A percentile compares a stretch with the other conserved stretches of the same genome.
Evolutionary conservation across 495 filamentous ascomycete genomes (phyloP).

Genomic region (Tuber brumale): DNA sequence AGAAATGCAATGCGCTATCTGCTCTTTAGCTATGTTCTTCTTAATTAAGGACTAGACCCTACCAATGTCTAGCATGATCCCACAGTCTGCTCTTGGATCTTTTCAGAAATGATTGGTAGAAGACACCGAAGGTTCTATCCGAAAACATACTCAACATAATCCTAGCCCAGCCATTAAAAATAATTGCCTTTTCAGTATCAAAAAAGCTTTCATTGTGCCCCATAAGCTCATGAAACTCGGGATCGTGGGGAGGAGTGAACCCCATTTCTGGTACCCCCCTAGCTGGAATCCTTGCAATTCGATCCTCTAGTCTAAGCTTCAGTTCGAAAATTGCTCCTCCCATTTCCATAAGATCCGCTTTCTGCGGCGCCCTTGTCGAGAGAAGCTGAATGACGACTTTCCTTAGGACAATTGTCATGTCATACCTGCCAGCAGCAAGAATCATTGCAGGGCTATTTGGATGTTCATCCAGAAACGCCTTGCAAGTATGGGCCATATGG

Average conservation of each 20-base stretch:
- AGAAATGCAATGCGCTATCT: slow-evolving; percentile 50
- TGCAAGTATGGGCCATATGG: slow-evolving; percentile 9
- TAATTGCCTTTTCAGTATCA: slow-evolving; percentile 16
- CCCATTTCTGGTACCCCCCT: slow-evolving; percentile 40
- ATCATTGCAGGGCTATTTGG: slow-evolving; percentile 36
- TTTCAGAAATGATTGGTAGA: slow-evolving; percentile 54
- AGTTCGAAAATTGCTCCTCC: slow-evolving; percentile 36
- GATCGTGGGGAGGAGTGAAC: slow-evolving; percentile 23
- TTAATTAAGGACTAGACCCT: slow-evolving; percentile 11
- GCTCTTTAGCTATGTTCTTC: neutral
- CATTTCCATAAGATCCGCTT: slow-evolving; percentile 34
- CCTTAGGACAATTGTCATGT: slow-evolving; percentile 28
- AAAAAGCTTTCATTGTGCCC: neutral
- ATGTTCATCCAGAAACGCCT: slow-evolving; percentile 16
- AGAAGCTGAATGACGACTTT: slow-evolving; percentile 32
- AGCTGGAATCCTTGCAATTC: slow-evolving; percentile 39
- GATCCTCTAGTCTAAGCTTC: slow-evolving; percentile 33
- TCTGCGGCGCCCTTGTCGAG: slow-evolving; percentile 24
- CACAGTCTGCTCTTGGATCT: slow-evolving; percentile 53
- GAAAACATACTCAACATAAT: slow-evolving; percentile 39
- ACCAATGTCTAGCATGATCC: slow-evolving; percentile 52
- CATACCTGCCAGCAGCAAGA: slow-evolving; percentile 36
- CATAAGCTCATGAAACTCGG: neutral
- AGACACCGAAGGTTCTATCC: slow-evolving; percentile 49
- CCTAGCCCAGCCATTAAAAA: slow-evolving; percentile 40